phyloP scores from a whole-genome alignment of 345 rosid species.

The Lagerstroemia speciosa region DNA sequence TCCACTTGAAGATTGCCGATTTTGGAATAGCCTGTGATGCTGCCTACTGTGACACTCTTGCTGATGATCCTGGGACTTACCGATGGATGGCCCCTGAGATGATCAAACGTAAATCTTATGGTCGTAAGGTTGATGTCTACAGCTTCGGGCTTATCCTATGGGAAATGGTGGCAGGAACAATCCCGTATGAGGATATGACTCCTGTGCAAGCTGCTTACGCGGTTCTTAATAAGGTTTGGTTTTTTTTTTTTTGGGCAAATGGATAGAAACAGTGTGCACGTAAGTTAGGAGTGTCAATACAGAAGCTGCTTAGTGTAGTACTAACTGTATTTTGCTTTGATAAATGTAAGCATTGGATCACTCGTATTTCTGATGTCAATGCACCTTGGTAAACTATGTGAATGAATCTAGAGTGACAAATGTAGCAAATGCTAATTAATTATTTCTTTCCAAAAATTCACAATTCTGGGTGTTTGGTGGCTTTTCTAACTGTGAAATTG shows the following conservation, averaged over 20 bases:
- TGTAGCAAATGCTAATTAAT: no score
- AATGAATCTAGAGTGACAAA: no score
- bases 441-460: no score
- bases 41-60: constrained; percentile 62
- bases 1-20: constrained; percentile 78
- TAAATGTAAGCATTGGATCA: no score
- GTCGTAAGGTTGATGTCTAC: constrained; percentile 81
- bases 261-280: background rate
- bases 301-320: no score
- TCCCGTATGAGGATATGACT: constrained; percentile 95
- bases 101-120: constrained; percentile 85
- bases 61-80: constrained; percentile 96
- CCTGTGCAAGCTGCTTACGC: constrained; percentile 99
- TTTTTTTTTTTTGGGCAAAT: background rate
- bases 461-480: no score
- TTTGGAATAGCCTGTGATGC: constrained; percentile 98
- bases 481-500: no score
- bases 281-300: background rate
- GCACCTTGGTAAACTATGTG: no score
- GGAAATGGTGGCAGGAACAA: constrained; percentile 92
- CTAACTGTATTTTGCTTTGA: no score
- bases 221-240: constrained; percentile 78
- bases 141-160: constrained; percentile 93
- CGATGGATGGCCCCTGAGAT: constrained; percentile 99
- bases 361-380: no score